Evolutionary conservation across 2,329 filamentous ascomycete species (phyloP).

Genomic region (Aureobasidium sp.): DNA sequence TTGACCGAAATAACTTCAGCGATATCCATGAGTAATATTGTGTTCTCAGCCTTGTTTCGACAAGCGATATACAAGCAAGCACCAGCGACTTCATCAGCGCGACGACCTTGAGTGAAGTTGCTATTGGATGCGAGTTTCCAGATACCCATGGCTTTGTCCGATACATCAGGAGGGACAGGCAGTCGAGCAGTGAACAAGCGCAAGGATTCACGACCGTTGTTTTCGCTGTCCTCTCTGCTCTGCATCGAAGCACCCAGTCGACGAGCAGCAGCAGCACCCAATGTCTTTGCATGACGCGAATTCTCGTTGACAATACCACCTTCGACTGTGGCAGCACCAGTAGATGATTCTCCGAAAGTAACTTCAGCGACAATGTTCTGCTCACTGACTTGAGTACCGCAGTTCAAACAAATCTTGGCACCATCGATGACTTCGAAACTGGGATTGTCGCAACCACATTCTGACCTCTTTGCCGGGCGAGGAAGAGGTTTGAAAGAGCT

Average conservation of each 20-base stretch:
- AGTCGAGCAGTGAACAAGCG: slow-evolving; percentile 33
- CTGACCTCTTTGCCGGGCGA: slow-evolving; percentile 9
- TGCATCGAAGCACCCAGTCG: slow-evolving; percentile 41
- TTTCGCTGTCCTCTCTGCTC: slow-evolving; percentile 52
- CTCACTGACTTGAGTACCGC: slow-evolving; percentile 77
- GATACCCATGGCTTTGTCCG: slow-evolving; percentile 34
- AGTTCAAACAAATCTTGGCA: slow-evolving; percentile 63
- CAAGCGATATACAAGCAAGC: slow-evolving; percentile 87
- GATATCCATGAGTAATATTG: slow-evolving; percentile 90
- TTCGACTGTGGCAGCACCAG: slow-evolving; percentile 82
- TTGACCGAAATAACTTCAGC: slow-evolving; percentile 79
- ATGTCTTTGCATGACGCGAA: slow-evolving; percentile 66
- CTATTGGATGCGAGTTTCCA: slow-evolving; percentile 50
- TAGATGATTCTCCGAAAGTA: slow-evolving; percentile 79
- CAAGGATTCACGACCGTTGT: slow-evolving; percentile 37
- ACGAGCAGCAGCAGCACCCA: slow-evolving; percentile 41
- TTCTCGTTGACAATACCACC: slow-evolving; percentile 82
- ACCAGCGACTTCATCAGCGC: slow-evolving; percentile 77
- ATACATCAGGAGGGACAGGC: slow-evolving; percentile 30
- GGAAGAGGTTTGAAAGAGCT: slow-evolving; percentile 10
- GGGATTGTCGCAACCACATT: slow-evolving; percentile 23
- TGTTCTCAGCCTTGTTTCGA: slow-evolving; percentile 69
- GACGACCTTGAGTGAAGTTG: slow-evolving; percentile 72
- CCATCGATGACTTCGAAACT: slow-evolving; percentile 30
- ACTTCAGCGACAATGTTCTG: slow-evolving; percentile 89